phyloP scores from a whole-genome alignment of 169 alveolate genomes.

The Neospora caninum region DNA sequence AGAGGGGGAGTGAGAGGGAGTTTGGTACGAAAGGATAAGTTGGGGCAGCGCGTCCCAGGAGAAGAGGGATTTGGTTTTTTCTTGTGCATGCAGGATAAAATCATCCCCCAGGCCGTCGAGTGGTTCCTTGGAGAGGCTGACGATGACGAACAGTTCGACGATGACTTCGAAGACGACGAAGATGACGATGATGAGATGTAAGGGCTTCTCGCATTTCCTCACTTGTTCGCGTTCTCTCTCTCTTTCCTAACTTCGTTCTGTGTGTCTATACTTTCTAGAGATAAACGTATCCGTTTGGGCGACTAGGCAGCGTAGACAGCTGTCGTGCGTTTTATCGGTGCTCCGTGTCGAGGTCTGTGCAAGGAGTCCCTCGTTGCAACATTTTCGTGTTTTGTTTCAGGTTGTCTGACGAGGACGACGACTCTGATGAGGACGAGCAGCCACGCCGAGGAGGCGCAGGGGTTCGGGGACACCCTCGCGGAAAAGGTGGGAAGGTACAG shows the following conservation, averaged over 20 bases:
- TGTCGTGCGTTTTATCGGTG: too few species aligned
- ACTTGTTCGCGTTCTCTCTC: neutral
- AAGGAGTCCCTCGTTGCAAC: too few species aligned
- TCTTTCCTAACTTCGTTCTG: neutral
- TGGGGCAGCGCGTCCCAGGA: too few species aligned
- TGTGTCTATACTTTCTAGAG: too few species aligned
- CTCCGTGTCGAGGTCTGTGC: too few species aligned
- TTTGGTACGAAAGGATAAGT: too few species aligned
- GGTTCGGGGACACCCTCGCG: neutral
- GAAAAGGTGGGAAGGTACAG: conserved; percentile 38
- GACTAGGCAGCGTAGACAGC: too few species aligned
- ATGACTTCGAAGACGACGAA: conserved; percentile 31
- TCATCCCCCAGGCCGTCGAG: conserved; percentile 62
- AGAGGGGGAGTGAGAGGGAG: too few species aligned
- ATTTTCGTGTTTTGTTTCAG: neutral
- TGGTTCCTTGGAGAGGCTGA: conserved; percentile 67
- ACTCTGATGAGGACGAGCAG: neutral
- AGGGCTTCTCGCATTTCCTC: neutral
- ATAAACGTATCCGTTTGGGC: too few species aligned
- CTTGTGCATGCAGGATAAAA: conserved; percentile 57
- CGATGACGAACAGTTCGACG: conserved; percentile 51
- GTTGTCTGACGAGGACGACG: conserved; percentile 6
- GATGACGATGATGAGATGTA: conserved; percentile 4
- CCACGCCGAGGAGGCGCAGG: neutral
- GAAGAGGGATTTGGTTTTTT: neutral